Evolutionary conservation across 1,284 basidiomycete genomes (phyloP).

Genomic region (Heterobasidion occidentale): DNA sequence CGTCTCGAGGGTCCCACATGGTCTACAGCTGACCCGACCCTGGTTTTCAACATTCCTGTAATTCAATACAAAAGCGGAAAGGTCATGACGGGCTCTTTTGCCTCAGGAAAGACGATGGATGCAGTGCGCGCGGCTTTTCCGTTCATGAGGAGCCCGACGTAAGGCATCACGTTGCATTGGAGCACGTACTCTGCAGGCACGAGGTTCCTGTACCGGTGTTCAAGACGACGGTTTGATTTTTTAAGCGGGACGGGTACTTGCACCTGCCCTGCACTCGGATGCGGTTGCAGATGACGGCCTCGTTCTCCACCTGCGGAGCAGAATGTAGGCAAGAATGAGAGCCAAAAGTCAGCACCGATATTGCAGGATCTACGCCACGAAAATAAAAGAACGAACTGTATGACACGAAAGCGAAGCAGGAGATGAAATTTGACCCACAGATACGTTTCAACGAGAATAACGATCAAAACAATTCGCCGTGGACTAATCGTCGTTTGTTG

Average conservation of each 20-base stretch:
- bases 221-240: constrained; percentile 17
- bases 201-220: constrained; percentile 72
- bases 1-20: too few species aligned
- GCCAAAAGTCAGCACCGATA: background rate
- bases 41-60: too few species aligned
- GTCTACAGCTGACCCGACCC: too few species aligned
- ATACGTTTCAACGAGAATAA: too few species aligned
- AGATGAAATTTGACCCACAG: too few species aligned
- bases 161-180: constrained; percentile 89
- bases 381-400: background rate
- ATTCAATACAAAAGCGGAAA: background rate
- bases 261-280: constrained; percentile 69
- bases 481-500: too few species aligned
- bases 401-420: too few species aligned
- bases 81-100: constrained; percentile 21
- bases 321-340: constrained; percentile 4
- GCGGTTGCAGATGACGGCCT: constrained; percentile 90
- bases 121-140: constrained; percentile 67
- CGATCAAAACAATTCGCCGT: too few species aligned
- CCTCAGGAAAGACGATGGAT: constrained; percentile 42
- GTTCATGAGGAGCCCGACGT: constrained; percentile 73
- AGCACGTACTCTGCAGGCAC: constrained; percentile 65
- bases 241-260: constrained; percentile 78
- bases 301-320: constrained; percentile 57
- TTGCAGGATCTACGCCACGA: background rate